Conservation (phyloP, 108 stramenopile genomes). For the Fistulifera pelliculosa region DNA sequence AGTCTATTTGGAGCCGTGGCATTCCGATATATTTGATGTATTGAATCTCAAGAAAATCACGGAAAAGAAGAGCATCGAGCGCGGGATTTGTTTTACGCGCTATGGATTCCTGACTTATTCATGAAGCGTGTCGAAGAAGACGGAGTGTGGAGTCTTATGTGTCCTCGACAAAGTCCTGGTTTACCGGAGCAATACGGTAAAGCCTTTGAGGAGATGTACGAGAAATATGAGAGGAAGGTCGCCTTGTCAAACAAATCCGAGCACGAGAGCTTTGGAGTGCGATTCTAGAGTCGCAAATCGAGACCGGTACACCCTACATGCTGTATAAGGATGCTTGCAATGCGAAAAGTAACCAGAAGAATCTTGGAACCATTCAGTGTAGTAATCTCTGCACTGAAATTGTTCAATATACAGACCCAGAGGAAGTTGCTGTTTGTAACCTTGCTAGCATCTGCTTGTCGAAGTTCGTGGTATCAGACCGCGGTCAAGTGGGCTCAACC, state of each 20-base stretch:
- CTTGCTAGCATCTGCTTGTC: slow-evolving; percentile 85
- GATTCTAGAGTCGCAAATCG: slow-evolving; percentile 88
- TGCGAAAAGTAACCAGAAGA: slow-evolving; percentile 92
- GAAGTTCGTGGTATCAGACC: slow-evolving; percentile 66
- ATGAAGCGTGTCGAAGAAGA: slow-evolving; percentile 92
- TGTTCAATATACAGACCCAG: slow-evolving; percentile 88
- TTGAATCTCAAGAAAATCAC: slow-evolving; percentile 94
- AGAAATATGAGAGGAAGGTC: slow-evolving; percentile 82
- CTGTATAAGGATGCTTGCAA: slow-evolving; percentile 97
- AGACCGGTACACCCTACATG: slow-evolving; percentile 97
- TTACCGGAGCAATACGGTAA: slow-evolving; percentile 75
- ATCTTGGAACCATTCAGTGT: slow-evolving; percentile 94
- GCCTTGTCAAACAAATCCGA: slow-evolving; percentile 53
- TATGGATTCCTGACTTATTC: slow-evolving; percentile 97
- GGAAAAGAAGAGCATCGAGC: slow-evolving; percentile 95
- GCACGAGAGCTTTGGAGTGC: slow-evolving; percentile 85
- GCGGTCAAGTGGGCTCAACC: slow-evolving; percentile 69
- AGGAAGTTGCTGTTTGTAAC: slow-evolving; percentile 96
- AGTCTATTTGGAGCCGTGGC: slow-evolving; percentile 96
- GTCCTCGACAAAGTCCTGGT: slow-evolving; percentile 88
- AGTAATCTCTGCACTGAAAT: slow-evolving; percentile 98
- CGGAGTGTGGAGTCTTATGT: slow-evolving; percentile 93
- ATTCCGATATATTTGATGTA: slow-evolving; percentile 91
- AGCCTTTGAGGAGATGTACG: slow-evolving; percentile 87
- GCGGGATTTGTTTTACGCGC: slow-evolving; percentile 91